These are phyloP conservation scores for Erucastrum elatum DNA, from an alignment of 345 rosid species.

Conservation along the genomic window DNA sequence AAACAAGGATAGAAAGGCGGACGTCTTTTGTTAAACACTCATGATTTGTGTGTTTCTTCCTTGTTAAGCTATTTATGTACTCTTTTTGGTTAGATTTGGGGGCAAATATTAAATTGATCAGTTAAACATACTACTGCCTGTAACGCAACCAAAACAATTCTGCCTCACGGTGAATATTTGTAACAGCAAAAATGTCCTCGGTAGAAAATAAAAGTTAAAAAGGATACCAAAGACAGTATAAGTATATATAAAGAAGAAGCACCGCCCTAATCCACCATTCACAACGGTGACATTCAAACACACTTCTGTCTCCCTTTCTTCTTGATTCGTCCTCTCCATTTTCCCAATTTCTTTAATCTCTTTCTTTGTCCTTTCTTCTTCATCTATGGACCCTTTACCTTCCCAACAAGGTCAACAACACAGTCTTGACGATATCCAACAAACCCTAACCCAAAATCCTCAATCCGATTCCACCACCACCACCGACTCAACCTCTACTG, in stretches of 20 bases:
- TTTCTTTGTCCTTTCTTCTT: constrained; percentile 31
- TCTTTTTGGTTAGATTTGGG: not conserved
- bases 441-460: constrained; percentile 33
- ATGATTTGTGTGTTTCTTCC: not conserved
- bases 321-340: constrained; percentile 43
- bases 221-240: constrained; percentile 21
- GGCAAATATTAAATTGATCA: not conserved
- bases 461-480: constrained; percentile 34
- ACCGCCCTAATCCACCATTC: constrained; percentile 50
- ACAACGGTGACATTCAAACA: constrained; percentile 41
- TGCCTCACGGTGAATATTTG: not conserved
- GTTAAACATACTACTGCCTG: not conserved
- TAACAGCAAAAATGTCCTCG: not conserved
- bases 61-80: not conserved
- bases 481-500: constrained; percentile 25
- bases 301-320: constrained; percentile 34
- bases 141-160: not conserved
- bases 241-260: constrained; percentile 31
- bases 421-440: constrained; percentile 27
- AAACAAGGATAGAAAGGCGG: not conserved
- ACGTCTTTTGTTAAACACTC: not conserved
- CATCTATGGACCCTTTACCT: constrained; percentile 41
- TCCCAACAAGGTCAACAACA: constrained; percentile 41
- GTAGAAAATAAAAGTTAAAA: not conserved
- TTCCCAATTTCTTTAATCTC: constrained; percentile 34